Conservation (phyloP, 169 alveolate genomes). For the Plasmodium berghei region DNA sequence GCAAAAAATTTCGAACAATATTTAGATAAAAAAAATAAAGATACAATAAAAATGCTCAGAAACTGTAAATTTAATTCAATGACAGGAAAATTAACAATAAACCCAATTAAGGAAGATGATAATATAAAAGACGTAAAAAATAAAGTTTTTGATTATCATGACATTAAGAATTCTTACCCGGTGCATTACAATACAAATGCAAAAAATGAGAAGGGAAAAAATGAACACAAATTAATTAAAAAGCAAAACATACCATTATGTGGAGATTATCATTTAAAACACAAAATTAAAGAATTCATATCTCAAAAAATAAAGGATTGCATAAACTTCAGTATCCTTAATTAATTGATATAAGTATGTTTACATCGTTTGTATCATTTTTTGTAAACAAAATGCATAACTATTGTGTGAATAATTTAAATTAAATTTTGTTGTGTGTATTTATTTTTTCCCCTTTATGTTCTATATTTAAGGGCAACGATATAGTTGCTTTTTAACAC, state of each 20-base stretch:
- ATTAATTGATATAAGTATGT: too few species aligned
- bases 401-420: too few species aligned
- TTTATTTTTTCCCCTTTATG: too few species aligned
- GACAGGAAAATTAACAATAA: slow-evolving; percentile 61
- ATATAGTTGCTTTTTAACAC: too few species aligned
- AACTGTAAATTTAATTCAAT: slow-evolving; percentile 42
- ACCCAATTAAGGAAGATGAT: slow-evolving; percentile 19
- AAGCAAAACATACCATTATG: slow-evolving; percentile 53
- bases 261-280: slow-evolving; percentile 42
- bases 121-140: slow-evolving; percentile 2
- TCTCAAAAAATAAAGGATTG: slow-evolving; percentile 38
- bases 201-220: neutral
- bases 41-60: slow-evolving; percentile 44
- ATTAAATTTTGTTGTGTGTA: too few species aligned
- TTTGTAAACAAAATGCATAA: too few species aligned
- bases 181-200: slow-evolving; percentile 9
- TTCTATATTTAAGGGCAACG: too few species aligned
- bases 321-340: neutral
- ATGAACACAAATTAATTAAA: slow-evolving; percentile 18
- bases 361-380: too few species aligned
- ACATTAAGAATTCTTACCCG: slow-evolving; percentile 29
- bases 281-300: slow-evolving; percentile 28
- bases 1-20: slow-evolving; percentile 41
- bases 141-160: slow-evolving; percentile 33
- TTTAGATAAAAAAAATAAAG: slow-evolving; percentile 46